These are phyloP conservation scores for Nannochloropsis oceanica DNA, from an alignment of 108 stramenopile species.

Conservation along the genomic window DNA sequence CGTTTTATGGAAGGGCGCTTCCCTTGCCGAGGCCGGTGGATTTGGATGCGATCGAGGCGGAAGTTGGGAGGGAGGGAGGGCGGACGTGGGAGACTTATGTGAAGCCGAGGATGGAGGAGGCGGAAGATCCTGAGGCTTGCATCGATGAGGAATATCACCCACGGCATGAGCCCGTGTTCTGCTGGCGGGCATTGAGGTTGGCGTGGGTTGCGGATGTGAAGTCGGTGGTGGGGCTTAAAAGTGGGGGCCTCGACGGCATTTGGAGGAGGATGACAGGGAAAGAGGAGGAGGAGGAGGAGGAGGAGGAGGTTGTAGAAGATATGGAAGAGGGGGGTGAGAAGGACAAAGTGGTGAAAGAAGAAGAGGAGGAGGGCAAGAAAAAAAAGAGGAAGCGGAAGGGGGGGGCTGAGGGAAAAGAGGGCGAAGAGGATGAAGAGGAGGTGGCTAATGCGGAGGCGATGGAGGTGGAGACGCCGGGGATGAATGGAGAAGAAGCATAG, in stretches of 20 bases:
- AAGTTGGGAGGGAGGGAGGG: not conserved
- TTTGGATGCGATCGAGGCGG: not conserved
- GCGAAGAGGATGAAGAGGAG: too few species aligned
- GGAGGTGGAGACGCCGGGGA: too few species aligned
- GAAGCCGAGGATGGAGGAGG: not conserved
- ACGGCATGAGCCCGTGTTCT: conserved; percentile 5
- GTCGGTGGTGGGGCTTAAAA: not conserved
- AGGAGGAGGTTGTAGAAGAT: not conserved
- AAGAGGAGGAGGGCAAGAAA: not conserved
- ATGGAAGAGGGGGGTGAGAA: not conserved
- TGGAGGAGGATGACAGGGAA: not conserved
- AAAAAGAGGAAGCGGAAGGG: not conserved
- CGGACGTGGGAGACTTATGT: not conserved
- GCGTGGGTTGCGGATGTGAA: not conserved
- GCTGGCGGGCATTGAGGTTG: conserved; percentile 10
- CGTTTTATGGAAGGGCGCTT: not conserved
- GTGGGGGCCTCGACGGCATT: not conserved
- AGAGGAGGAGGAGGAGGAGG: not conserved
- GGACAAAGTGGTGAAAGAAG: not conserved
- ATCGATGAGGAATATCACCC: conserved; percentile 14
- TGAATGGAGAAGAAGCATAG: too few species aligned
- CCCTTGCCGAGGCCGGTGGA: not conserved
- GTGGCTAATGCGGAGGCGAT: too few species aligned
- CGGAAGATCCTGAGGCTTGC: conserved; percentile 7
- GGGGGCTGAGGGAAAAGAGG: not conserved